Percentiles rank a stretch among this genome's conserved stretches.
phyloP scores from a whole-genome alignment of 495 filamentous ascomycete genomes.

The Aspergillus baeticus region DNA sequence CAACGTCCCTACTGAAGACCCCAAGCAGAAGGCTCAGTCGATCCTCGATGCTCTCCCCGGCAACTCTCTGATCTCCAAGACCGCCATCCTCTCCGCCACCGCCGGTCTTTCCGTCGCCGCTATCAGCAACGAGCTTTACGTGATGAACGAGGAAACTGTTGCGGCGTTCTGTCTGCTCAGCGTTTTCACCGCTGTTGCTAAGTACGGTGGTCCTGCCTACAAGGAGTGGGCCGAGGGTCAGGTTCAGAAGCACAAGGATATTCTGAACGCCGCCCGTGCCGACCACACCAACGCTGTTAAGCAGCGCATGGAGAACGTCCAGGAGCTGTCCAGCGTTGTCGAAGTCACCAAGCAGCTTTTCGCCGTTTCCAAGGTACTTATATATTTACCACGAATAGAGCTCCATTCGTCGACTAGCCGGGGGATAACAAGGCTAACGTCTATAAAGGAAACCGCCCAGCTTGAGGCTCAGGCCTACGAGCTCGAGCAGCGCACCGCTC shows the following conservation, averaged over 20 bases:
- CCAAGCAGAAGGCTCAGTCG: constrained; percentile 91
- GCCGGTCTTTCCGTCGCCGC: constrained; percentile 90
- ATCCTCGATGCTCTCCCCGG: constrained; percentile 88
- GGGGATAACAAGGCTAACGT: constrained; percentile 15
- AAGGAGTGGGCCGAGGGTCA: constrained; percentile 86
- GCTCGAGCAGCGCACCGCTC: constrained; percentile 89
- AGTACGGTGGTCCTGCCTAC: constrained; percentile 91
- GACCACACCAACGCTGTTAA: constrained; percentile 96
- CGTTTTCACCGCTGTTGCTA: constrained; percentile 83
- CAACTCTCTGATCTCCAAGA: constrained; percentile 85
- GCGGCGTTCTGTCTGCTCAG: constrained; percentile 84
- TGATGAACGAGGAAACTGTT: constrained; percentile 97
- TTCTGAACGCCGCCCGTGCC: constrained; percentile 87
- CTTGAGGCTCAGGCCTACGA: constrained; percentile 95
- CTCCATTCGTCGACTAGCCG: not conserved
- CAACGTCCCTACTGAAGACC: constrained; percentile 76
- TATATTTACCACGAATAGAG: not conserved
- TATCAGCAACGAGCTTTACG: constrained; percentile 99
- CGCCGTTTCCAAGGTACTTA: constrained; percentile 88
- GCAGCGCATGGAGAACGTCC: constrained; percentile 85
- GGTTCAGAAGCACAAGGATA: constrained; percentile 81
- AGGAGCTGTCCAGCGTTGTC: constrained; percentile 89
- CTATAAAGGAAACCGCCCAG: constrained; percentile 85
- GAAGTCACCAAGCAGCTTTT: constrained; percentile 96
- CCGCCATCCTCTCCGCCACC: constrained; percentile 88